phyloP scores from a whole-genome alignment of 1,284 basidiomycete species.

The Rhodofomes roseus region DNA sequence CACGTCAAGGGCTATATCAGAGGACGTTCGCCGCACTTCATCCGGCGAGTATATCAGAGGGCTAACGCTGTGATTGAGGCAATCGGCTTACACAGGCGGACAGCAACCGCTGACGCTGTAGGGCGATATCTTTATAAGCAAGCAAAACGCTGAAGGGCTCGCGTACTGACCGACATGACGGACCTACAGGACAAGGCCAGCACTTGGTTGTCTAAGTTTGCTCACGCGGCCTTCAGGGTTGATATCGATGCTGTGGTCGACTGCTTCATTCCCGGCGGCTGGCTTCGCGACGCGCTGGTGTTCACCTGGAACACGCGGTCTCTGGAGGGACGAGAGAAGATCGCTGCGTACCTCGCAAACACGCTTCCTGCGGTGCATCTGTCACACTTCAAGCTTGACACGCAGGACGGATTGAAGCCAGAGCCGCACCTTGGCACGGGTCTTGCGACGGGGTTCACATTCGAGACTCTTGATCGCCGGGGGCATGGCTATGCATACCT shows the following conservation, averaged over 20 bases:
- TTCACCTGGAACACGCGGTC: constrained; percentile 62
- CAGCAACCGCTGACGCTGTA: not conserved
- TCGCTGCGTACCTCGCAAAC: constrained; percentile 40
- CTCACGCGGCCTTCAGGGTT: constrained; percentile 3
- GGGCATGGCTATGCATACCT: constrained; percentile 38
- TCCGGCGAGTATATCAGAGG: not conserved
- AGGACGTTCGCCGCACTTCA: not conserved
- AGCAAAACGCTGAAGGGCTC: not conserved
- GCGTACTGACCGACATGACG: constrained; percentile 1
- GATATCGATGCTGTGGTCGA: constrained; percentile 2
- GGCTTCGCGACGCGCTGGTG: constrained; percentile 46
- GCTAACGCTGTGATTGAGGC: not conserved
- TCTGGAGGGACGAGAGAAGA: constrained; percentile 38
- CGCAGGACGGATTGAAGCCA: constrained; percentile 2
- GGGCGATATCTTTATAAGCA: not conserved
- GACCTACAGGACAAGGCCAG: constrained; percentile 4
- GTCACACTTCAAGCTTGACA: constrained; percentile 22
- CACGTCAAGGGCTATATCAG: not conserved
- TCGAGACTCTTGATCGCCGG: constrained; percentile 33
- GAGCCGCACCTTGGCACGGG: not conserved
- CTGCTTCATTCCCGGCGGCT: constrained; percentile 7
- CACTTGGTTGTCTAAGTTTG: constrained; percentile 9
- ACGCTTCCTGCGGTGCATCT: constrained; percentile 33
- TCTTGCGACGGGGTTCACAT: constrained; percentile 35
- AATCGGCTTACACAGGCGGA: not conserved